These are phyloP conservation scores for Phtheirospermum japonicum DNA, from an alignment of 257 asterid species.

Conservation along the genomic window DNA sequence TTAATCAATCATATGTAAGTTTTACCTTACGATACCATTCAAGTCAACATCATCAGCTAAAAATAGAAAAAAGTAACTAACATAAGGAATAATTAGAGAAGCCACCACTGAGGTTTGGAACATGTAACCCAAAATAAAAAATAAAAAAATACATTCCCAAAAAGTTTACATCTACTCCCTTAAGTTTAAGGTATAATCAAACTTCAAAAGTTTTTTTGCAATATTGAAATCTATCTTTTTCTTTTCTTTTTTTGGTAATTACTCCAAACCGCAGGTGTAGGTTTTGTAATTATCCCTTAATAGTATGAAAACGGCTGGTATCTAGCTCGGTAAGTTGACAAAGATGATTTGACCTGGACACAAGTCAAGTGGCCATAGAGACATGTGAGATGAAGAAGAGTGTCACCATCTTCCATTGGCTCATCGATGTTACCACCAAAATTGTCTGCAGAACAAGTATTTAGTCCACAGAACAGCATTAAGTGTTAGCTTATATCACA, in stretches of 20 bases:
- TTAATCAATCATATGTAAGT: constrained; percentile 1
- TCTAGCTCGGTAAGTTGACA: constrained; percentile 8
- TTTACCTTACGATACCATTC: background rate
- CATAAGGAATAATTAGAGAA: background rate
- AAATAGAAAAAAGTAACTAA: background rate
- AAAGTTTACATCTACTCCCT: background rate
- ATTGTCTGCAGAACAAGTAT: constrained; percentile 47
- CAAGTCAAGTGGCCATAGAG: constrained; percentile 79
- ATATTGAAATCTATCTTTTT: too few species aligned
- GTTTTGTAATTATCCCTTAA: background rate
- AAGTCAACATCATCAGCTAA: constrained; percentile 6
- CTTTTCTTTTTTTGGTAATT: background rate
- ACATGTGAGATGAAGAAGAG: constrained; percentile 87
- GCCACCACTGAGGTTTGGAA: background rate
- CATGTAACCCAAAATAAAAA: too few species aligned
- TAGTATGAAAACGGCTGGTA: too few species aligned
- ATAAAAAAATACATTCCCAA: too few species aligned
- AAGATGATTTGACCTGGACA: constrained; percentile 60
- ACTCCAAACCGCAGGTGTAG: background rate
- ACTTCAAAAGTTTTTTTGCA: too few species aligned
- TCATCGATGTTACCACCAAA: constrained; percentile 69
- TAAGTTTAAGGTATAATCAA: background rate
- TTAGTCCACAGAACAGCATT: constrained; percentile 11
- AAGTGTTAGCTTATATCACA: background rate
- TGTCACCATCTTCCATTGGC: constrained; percentile 92